A percentile compares a stretch with the other conserved stretches of the same genome.
Conservation (phyloP, 2,329 filamentous ascomycete species). For the Diaporthe ampelina region DNA sequence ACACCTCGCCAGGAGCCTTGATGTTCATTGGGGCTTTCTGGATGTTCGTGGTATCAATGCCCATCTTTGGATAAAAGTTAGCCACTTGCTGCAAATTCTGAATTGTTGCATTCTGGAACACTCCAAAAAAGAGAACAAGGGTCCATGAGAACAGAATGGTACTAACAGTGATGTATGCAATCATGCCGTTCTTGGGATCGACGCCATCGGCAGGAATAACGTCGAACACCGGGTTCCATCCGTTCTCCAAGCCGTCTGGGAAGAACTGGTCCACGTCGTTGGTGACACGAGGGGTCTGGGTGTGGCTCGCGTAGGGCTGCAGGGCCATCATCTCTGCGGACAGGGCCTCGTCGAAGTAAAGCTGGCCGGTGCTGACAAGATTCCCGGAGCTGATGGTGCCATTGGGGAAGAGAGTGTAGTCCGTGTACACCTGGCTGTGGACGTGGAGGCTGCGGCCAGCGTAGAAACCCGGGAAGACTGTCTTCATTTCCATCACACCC, state of each 20-base stretch:
- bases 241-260: background rate
- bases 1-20: constrained; percentile 15
- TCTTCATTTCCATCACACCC: constrained; percentile 48
- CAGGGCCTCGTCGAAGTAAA: constrained; percentile 50
- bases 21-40: constrained; percentile 11
- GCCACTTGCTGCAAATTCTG: too few relatives aligned
- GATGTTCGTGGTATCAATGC: constrained; percentile 28
- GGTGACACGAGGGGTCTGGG: constrained; percentile 52
- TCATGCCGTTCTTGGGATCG: constrained; percentile 38
- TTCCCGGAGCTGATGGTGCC: constrained; percentile 44
- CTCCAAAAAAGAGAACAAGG: too few relatives aligned
- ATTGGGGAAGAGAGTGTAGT: constrained; percentile 43
- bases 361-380: constrained; percentile 50
- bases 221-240: constrained; percentile 27
- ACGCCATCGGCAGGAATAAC: constrained; percentile 32
- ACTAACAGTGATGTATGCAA: constrained; percentile 33
- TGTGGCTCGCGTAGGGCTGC: constrained; percentile 52
- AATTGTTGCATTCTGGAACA: too few relatives aligned
- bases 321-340: constrained; percentile 50
- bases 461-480: constrained; percentile 47
- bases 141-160: background rate
- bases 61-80: background rate
- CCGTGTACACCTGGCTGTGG: constrained; percentile 45
- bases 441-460: constrained; percentile 46
- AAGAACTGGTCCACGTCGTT: constrained; percentile 45